Evolutionary conservation across 345 rosid species (phyloP).

Genomic region (Eucalyptus melliodora): DNA sequence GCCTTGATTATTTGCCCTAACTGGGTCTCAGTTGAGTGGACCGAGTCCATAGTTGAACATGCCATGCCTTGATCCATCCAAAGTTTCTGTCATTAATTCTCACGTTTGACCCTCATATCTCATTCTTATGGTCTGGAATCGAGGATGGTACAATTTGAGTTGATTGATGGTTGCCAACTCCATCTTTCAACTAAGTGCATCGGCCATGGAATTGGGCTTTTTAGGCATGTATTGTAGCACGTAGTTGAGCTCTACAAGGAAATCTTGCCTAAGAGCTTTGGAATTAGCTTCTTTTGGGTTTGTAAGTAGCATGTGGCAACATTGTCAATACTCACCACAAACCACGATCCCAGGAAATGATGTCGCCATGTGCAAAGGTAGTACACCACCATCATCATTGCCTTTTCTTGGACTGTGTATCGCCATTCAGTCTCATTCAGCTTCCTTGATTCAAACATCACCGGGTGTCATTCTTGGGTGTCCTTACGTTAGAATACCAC

Average conservation of each 20-base stretch:
- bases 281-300: neutral
- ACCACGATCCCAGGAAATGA: neutral
- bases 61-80: no score
- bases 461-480: neutral
- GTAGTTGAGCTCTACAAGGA: neutral
- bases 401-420: neutral
- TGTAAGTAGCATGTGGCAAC: neutral
- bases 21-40: no score
- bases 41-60: no score
- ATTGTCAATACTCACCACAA: neutral
- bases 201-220: neutral
- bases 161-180: neutral
- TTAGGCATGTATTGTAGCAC: neutral
- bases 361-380: neutral
- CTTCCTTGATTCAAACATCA: neutral
- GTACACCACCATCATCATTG: neutral
- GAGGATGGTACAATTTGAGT: neutral
- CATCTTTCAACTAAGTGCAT: neutral
- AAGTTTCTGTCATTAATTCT: no score
- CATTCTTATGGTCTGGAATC: no score
- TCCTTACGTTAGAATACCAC: neutral
- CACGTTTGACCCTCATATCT: no score
- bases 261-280: neutral
- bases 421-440: neutral
- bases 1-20: no score